phyloP scores from a whole-genome alignment of 495 filamentous ascomycete genomes.

The Penicillium bialowiezense region DNA sequence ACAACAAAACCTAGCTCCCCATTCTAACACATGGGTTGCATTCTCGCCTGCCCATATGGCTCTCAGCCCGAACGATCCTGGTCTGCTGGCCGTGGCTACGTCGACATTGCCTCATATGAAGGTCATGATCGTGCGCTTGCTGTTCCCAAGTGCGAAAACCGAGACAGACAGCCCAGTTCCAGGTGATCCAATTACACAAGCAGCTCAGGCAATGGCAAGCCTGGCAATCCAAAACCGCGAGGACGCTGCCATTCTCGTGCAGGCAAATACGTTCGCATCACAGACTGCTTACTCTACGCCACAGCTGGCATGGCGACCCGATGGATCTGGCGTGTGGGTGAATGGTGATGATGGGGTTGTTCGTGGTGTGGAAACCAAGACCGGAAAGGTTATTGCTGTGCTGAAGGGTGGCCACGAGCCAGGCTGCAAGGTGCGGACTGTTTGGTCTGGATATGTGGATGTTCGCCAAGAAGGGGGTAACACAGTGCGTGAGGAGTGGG shows the following conservation, averaged over 20 bases:
- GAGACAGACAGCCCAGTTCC: slow-evolving; percentile 9
- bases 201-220: slow-evolving; percentile 47
- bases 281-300: slow-evolving; percentile 69
- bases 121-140: slow-evolving; percentile 58
- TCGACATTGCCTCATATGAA: slow-evolving; percentile 64
- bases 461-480: slow-evolving; percentile 23
- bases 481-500: slow-evolving; percentile 45
- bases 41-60: slow-evolving; percentile 62
- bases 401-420: slow-evolving; percentile 55
- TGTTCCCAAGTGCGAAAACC: slow-evolving; percentile 39
- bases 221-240: slow-evolving; percentile 55
- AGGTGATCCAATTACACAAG: slow-evolving; percentile 33
- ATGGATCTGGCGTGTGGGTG: slow-evolving; percentile 64
- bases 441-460: slow-evolving; percentile 59
- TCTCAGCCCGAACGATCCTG: slow-evolving; percentile 52
- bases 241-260: slow-evolving; percentile 56
- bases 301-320: slow-evolving; percentile 61
- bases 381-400: slow-evolving; percentile 52
- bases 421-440: slow-evolving; percentile 61
- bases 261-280: slow-evolving; percentile 60
- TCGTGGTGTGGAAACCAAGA: slow-evolving; percentile 60
- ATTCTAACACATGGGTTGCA: slow-evolving; percentile 61
- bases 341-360: slow-evolving; percentile 68
- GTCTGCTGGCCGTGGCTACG: slow-evolving; percentile 59
- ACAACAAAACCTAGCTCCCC: slow-evolving; percentile 61